A percentile compares a stretch with the other conserved stretches of the same genome.
Conservation (phyloP, 2,329 filamentous ascomycete species). For the Neocatenulostroma microsporum region DNA sequence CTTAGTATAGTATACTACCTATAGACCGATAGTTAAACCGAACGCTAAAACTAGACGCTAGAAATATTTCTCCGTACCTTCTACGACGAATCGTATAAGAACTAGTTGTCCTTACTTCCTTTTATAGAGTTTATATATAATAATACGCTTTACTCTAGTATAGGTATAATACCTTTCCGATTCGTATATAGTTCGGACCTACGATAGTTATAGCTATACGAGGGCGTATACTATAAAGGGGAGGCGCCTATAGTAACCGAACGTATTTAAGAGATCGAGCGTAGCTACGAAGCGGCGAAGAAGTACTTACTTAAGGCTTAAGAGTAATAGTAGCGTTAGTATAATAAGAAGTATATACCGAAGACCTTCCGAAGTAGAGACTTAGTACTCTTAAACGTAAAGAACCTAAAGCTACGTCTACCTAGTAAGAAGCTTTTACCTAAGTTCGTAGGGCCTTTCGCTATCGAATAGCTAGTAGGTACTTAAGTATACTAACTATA, state of each 20-base stretch:
- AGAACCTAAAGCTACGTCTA: not conserved
- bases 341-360: not conserved
- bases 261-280: not conserved
- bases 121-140: not conserved
- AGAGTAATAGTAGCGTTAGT: not conserved
- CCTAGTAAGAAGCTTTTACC: not conserved
- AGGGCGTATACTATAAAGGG: not conserved
- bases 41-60: constrained; percentile 11
- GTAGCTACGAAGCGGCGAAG: not conserved
- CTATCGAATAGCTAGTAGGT: not conserved
- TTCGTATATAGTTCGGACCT: not conserved
- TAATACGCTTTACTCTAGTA: not conserved
- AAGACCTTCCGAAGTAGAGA: not conserved
- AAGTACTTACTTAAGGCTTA: not conserved
- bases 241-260: not conserved
- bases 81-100: constrained; percentile 3
- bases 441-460: not conserved
- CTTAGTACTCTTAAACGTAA: not conserved
- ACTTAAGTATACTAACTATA: not conserved
- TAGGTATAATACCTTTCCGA: not conserved
- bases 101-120: not conserved
- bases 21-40: constrained; percentile 10
- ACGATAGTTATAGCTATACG: not conserved
- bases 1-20: constrained; percentile 12
- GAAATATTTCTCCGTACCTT: constrained; percentile 4